Evolutionary conservation across 2,329 filamentous ascomycete species (phyloP), one percentile per base, ranked within the genome.

Genomic region (Xylariaceae sp.): DNA sequence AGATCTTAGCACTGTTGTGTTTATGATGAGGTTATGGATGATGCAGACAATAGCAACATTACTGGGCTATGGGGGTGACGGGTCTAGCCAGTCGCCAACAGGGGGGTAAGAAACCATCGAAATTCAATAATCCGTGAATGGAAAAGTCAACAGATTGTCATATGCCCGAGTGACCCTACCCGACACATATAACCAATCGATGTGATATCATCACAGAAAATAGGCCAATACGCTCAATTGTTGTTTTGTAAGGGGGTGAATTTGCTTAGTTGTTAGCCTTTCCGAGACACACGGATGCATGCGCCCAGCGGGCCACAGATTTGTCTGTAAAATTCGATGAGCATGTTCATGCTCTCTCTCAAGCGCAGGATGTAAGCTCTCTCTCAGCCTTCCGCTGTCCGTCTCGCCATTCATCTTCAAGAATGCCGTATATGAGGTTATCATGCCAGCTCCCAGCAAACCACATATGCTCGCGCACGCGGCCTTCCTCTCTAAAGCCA

Each of bases 391-490:
- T 51, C 36, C 53, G 43, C 47, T 64, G 56, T 39, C 31, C 55
- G 11, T 64, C 65, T 24, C 66, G 56, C 72, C 71, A 74, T 45
- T 75, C 72, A 12, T 67, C 50, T 53, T 73, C 69, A n/a, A 74
- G 59, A 61, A 76, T 74, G 1, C 68, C 67, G 29, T 69, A 74
- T 12, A 60, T 55, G 3, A 76, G 34, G n/a, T 60, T 31, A 53
- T 76, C 74, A 28, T 72, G 68, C 71, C 72, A 77, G 6, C 57
- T 58, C 1, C 74, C 70, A 53, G 72, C 60, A 53, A 72, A 70
- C 69, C 71, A 75, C n/a, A 74, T 54, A 3, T 49, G 36, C 28
- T 75, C 71, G 33, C 73, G 65, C 57, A 66, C 63, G 24, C 65
- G 61, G 1, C 73, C 73, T 59, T 75, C 74, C n/a, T 63, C 60